These are phyloP conservation scores for Lyophyllum atratum DNA, from an alignment of 768 basidiomycete species.

Conservation along the genomic window DNA sequence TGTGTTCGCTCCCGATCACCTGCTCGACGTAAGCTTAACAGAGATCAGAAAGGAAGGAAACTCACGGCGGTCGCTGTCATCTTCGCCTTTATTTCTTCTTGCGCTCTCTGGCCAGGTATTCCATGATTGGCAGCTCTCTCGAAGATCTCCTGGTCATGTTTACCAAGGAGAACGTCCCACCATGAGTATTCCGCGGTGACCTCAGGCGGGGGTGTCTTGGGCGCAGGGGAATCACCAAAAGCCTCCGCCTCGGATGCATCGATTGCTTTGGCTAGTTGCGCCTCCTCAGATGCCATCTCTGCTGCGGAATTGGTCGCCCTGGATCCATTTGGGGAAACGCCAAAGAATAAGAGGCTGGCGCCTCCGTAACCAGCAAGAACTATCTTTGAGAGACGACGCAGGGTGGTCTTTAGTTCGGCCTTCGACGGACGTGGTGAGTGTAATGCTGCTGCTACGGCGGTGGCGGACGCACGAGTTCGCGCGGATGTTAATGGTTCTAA, in stretches of 20 bases:
- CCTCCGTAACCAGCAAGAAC: conserved; percentile 86
- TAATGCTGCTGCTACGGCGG: background rate
- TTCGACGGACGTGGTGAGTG: conserved; percentile 31
- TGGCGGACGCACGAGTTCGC: conserved; percentile 4
- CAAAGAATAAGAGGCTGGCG: conserved; percentile 79
- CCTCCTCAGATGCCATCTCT: conserved; percentile 58
- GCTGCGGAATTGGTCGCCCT: conserved; percentile 28
- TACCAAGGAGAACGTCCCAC: conserved; percentile 83
- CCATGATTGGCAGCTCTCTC: conserved; percentile 53
- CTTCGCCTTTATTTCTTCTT: conserved; percentile 39
- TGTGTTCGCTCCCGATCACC: conserved; percentile 63
- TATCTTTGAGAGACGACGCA: conserved; percentile 82
- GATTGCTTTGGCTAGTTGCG: conserved; percentile 63
- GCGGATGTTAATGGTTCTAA: conserved; percentile 10
- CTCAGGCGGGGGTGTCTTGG: conserved; percentile 19
- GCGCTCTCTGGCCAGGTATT: conserved; percentile 25
- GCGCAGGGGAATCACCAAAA: conserved; percentile 38
- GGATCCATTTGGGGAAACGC: conserved; percentile 45
- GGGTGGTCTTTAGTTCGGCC: conserved; percentile 61
- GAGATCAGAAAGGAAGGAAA: background rate
- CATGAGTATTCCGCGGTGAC: conserved; percentile 56
- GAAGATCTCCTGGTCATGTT: conserved; percentile 83
- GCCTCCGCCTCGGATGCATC: conserved; percentile 73
- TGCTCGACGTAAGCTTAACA: conserved; percentile 13
- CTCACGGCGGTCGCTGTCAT: conserved; percentile 56